Conservation (phyloP, 306 rosid genomes). For the Cucurbita ficifolia region DNA sequence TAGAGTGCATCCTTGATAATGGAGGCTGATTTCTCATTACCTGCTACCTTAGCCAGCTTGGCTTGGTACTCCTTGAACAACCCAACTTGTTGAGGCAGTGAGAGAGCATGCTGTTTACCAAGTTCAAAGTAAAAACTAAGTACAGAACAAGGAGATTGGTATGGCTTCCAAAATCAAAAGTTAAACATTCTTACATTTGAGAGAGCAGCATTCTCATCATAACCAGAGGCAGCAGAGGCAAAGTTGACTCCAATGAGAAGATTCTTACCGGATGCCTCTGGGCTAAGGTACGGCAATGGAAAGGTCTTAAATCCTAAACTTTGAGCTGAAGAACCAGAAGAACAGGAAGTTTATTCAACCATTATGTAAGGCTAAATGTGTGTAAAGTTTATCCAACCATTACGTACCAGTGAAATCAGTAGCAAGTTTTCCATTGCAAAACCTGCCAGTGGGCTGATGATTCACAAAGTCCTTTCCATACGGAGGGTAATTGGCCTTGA, state of each 20-base stretch:
- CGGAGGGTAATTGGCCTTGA: conserved; percentile 85
- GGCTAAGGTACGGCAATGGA: conserved; percentile 85
- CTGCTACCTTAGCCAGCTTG: conserved; percentile 71
- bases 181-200: conserved; percentile 37
- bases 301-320: conserved; percentile 60
- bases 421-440: conserved; percentile 86
- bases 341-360: not conserved
- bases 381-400: not conserved
- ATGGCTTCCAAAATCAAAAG: not conserved
- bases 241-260: conserved; percentile 86
- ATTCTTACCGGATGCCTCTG: conserved; percentile 82
- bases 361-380: not conserved
- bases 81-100: conserved; percentile 57
- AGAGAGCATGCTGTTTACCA: conserved; percentile 65
- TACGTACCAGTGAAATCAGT: conserved; percentile 78
- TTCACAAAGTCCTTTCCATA: conserved; percentile 82
- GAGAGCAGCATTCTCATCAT: conserved; percentile 64
- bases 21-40: conserved; percentile 50
- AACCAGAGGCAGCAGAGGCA: conserved; percentile 98
- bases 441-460: conserved; percentile 87
- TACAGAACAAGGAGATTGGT: not conserved
- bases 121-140: not conserved
- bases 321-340: conserved; percentile 35
- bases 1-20: conserved; percentile 59
- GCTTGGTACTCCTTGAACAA: conserved; percentile 70